Conservation (phyloP, 306 rosid species). For the Quercus glauca region DNA sequence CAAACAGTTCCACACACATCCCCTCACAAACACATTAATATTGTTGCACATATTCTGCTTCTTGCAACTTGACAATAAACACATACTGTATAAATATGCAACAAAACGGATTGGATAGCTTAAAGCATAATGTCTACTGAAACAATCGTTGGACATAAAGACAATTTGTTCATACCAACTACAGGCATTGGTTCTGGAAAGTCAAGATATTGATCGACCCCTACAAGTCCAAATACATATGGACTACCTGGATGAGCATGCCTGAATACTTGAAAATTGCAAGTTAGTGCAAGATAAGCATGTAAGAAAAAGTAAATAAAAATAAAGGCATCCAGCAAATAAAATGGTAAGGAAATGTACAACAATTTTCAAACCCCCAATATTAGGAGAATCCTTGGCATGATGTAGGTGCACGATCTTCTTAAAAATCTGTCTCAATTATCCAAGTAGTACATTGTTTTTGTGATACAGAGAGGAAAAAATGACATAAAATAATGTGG, state of each 20-base stretch:
- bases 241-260: constrained; percentile 99
- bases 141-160: neutral
- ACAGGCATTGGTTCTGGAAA: constrained; percentile 99
- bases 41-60: too few relatives aligned
- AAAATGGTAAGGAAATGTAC: neutral
- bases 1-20: too few relatives aligned
- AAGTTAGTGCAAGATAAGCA: constrained; percentile 10
- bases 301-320: neutral
- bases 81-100: constrained; percentile 35
- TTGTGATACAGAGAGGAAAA: neutral
- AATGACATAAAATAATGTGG: neutral
- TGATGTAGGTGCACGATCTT: neutral
- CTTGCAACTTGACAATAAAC: neutral
- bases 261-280: constrained; percentile 43
- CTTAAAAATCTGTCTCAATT: neutral
- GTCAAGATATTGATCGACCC: constrained; percentile 84
- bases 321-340: neutral
- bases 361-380: neutral
- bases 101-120: neutral
- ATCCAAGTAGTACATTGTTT: neutral
- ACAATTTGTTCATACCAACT: constrained; percentile 52
- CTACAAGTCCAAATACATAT: constrained; percentile 92
- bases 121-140: neutral
- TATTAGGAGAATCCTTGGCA: neutral
- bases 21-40: too few relatives aligned